These are phyloP conservation scores for Thuidium tamariscinum DNA, from an alignment of 225 moss, liverwort and hornwort genomes.

Conservation along the genomic window DNA sequence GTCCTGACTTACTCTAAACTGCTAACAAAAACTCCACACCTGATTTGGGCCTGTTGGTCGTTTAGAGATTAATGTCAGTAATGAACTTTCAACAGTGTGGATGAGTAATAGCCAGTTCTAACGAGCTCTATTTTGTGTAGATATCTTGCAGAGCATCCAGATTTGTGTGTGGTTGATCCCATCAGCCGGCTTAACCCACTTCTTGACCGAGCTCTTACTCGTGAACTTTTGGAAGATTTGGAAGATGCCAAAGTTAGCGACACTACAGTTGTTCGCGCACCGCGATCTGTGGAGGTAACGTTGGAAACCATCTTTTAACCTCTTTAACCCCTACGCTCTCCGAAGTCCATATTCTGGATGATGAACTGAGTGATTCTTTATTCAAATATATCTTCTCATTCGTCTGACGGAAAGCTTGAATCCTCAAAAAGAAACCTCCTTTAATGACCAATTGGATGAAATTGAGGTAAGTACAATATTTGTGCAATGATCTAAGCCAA, in stretches of 20 bases:
- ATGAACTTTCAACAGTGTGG: background rate
- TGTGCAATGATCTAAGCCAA: background rate
- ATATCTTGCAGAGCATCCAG: conserved; percentile 49
- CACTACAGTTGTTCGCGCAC: conserved; percentile 54
- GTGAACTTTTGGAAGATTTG: conserved; percentile 56
- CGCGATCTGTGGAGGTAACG: conserved; percentile 69
- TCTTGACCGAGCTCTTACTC: conserved; percentile 74
- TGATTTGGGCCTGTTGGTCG: background rate
- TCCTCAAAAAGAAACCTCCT: background rate
- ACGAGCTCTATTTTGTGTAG: conserved; percentile 9
- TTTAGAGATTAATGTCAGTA: background rate
- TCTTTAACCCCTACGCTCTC: background rate
- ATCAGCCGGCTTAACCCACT: conserved; percentile 63
- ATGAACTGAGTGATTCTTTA: background rate
- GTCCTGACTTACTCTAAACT: background rate
- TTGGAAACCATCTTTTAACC: background rate
- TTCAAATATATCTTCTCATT: background rate
- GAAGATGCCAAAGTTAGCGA: conserved; percentile 30
- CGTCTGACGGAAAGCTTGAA: background rate
- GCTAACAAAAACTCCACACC: background rate
- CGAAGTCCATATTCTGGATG: background rate
- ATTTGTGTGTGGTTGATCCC: conserved; percentile 74
- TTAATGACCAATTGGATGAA: no score
- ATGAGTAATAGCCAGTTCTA: background rate
- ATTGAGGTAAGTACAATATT: background rate